A percentile compares a stretch with the other conserved stretches of the same genome.
phyloP scores from a whole-genome alignment of 306 rosid species.

The Nissolia schottii region DNA sequence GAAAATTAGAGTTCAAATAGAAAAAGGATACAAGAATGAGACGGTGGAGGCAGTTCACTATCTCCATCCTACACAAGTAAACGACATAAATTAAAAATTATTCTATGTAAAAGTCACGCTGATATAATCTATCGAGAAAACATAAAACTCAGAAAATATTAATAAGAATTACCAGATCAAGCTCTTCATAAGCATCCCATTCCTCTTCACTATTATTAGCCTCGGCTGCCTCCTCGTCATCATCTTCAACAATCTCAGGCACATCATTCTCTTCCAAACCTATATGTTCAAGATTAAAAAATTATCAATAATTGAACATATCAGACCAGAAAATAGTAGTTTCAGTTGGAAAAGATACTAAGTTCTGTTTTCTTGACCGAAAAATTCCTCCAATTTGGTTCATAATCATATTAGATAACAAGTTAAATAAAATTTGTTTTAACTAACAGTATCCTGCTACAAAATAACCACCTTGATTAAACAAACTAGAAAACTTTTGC shows the following conservation, averaged over 20 bases:
- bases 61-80: slow-evolving; percentile 59
- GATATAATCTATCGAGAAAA: neutral
- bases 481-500: neutral
- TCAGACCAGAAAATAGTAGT: neutral
- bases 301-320: slow-evolving; percentile 1
- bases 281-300: slow-evolving; percentile 13
- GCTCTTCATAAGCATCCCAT: slow-evolving; percentile 47
- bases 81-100: neutral
- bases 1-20: slow-evolving; percentile 10
- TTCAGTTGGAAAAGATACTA: neutral
- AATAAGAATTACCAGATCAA: slow-evolving; percentile 46
- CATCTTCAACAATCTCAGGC: slow-evolving; percentile 47
- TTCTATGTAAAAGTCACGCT: neutral
- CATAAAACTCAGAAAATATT: slow-evolving; percentile 5
- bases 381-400: slow-evolving; percentile 1
- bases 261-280: slow-evolving; percentile 46
- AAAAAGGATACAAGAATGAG: slow-evolving; percentile 64
- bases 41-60: slow-evolving; percentile 47
- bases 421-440: neutral
- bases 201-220: slow-evolving; percentile 59
- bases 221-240: slow-evolving; percentile 51
- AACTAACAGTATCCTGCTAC: neutral
- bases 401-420: neutral
- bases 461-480: neutral
- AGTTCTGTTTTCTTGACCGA: neutral